phyloP scores from a whole-genome alignment of 768 basidiomycete genomes.

The Termitomyces sp. region DNA sequence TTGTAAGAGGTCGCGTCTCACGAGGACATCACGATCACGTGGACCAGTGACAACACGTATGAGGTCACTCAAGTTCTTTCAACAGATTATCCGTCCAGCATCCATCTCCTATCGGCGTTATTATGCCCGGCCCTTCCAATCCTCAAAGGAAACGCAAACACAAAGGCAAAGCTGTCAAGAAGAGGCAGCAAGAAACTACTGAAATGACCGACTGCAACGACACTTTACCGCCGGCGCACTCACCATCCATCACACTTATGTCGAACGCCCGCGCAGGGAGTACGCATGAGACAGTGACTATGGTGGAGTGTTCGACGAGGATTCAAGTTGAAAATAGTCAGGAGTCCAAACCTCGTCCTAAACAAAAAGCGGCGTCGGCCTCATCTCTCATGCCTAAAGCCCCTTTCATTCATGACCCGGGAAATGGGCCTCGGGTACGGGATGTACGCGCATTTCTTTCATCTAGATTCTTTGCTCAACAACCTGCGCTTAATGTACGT shows the following conservation, averaged over 20 bases:
- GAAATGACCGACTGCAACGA: slow-evolving; percentile 8
- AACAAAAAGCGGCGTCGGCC: background rate
- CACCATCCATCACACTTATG: background rate
- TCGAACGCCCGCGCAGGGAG: background rate
- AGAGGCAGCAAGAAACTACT: slow-evolving; percentile 20
- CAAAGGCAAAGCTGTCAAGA: slow-evolving; percentile 35
- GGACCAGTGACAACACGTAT: slow-evolving; percentile 11
- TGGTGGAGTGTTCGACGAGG: background rate
- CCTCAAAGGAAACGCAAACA: slow-evolving; percentile 41
- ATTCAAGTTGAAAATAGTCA: background rate
- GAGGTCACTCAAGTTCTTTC: background rate
- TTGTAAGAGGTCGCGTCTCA: no score
- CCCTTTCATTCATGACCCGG: slow-evolving; percentile 75
- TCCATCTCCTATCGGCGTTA: background rate
- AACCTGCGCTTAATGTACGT: slow-evolving; percentile 51
- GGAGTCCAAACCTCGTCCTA: background rate
- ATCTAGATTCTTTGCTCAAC: slow-evolving; percentile 63
- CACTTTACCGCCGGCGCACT: slow-evolving; percentile 5
- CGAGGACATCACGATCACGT: background rate
- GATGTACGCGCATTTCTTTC: slow-evolving; percentile 62
- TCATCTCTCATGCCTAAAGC: slow-evolving; percentile 27
- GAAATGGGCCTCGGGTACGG: slow-evolving; percentile 74
- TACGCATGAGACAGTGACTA: background rate
- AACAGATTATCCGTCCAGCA: background rate
- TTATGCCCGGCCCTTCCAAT: slow-evolving; percentile 66